Base-by-base conservation (phyloP, 1,284 basidiomycete genomes). In the Tilletiaria anomala region DNA sequence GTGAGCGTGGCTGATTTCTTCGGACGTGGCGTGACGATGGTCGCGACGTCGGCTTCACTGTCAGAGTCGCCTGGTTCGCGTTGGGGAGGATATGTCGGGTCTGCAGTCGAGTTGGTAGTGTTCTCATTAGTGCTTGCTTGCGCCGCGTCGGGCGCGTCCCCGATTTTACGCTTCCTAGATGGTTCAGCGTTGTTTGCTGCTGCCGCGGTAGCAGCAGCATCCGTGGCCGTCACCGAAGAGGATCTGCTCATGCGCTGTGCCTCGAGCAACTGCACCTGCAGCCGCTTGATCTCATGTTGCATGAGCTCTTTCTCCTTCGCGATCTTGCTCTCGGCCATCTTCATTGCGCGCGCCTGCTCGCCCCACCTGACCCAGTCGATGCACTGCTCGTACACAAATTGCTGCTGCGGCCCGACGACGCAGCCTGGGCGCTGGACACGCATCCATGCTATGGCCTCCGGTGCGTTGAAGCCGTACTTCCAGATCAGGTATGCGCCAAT, bases 391-490 rank as follows among this genome's bases (percentile, higher is more conserved):
- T 93, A 88, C 79, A 99, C 83, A 67, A 87, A 97, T 65, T 94
- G 91, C 62, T 78, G 73, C 44, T 75, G 73, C 10, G 71, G 71
- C 11, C 89, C 89, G 26, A 96, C 89, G 12, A 96, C 89, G 66
- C 87, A 88, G 2, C 87, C 87, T 0, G 91, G 93, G 32, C 91
- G 78, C 50, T 94, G 80, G 52, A 99, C 83, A 17, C 93, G 80
- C 93, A 97, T 97, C 69, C 88, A 96, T 0, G 83, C 93, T 48
- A 97, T 97, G 6, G 82, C 89, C 70, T 99, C 93, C 43, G 80
- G 79, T 0, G 91, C 89, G n/a, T 87, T 87, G 65, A 99, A 99
- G n/a, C 83, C 83, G 61, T 96, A 89, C 71, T 93, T 94, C 83
- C 93, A 99, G 54, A 94, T 84, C 43, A 99, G 75, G 72, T 96